Evolutionary conservation across 148 eudicot species (phyloP).

Genomic region (Selenicereus undatus): DNA sequence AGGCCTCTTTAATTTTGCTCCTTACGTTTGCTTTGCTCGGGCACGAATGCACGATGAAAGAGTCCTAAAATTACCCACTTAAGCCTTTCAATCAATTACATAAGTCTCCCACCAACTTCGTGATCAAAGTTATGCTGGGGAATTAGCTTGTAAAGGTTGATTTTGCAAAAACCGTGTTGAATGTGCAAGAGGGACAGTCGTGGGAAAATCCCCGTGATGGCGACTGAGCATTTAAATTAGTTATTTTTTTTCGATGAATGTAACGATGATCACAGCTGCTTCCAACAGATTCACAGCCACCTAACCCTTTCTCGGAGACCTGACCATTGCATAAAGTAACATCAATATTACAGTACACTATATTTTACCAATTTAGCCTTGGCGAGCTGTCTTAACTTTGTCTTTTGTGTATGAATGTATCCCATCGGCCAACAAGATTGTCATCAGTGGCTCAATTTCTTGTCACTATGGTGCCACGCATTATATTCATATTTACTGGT

Average conservation of each 20-base stretch:
- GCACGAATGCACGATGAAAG: not conserved
- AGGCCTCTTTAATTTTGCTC: not conserved
- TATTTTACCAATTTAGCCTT: no score
- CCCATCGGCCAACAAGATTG: no score
- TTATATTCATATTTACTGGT: no score
- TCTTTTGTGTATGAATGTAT: no score
- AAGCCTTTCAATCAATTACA: not conserved
- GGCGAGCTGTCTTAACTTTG: no score
- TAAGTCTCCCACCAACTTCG: not conserved
- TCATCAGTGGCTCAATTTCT: no score
- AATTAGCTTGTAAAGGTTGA: not conserved
- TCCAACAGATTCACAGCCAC: not conserved
- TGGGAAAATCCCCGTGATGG: not conserved
- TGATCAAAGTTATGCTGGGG: not conserved
- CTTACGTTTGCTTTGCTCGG: not conserved
- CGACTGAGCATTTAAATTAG: not conserved
- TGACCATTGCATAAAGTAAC: not conserved
- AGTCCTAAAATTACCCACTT: not conserved
- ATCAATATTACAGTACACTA: no score
- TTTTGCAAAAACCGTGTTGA: no score
- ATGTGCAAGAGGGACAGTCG: no score
- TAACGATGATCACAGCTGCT: not conserved
- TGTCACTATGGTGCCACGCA: no score
- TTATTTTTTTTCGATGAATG: not conserved
- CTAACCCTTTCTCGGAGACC: not conserved